phyloP scores from a whole-genome alignment of 257 asterid genomes.

The Capsicum baccatum region DNA sequence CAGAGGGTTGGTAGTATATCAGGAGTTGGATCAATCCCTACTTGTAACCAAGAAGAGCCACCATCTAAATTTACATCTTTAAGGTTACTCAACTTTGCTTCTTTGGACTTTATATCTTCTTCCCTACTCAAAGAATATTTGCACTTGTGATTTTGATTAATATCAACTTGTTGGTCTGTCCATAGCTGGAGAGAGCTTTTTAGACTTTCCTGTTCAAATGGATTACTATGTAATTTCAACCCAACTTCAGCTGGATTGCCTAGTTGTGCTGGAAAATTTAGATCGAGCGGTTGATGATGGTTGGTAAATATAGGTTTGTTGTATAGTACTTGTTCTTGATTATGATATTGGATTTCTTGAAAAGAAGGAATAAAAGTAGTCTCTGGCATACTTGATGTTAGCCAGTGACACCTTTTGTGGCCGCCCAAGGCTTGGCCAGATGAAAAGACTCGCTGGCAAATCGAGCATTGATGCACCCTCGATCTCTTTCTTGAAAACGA shows the following conservation, averaged over 20 bases:
- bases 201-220: conserved; percentile 34
- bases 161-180: conserved; percentile 28
- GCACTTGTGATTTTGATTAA: conserved; percentile 22
- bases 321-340: conserved; percentile 39
- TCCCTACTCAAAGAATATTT: conserved; percentile 29
- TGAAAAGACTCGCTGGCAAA: conserved; percentile 70
- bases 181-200: conserved; percentile 45
- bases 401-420: conserved; percentile 88
- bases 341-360: conserved; percentile 33
- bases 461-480: conserved; percentile 76
- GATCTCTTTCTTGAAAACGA: conserved; percentile 37
- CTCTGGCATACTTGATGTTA: conserved; percentile 51
- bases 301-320: conserved; percentile 46
- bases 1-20: conserved; percentile 14
- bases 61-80: conserved; percentile 63
- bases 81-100: conserved; percentile 60
- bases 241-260: conserved; percentile 21
- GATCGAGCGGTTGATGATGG: conserved; percentile 45
- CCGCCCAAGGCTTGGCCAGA: conserved; percentile 92
- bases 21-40: conserved; percentile 70
- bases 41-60: conserved; percentile 69
- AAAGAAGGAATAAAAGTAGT: conserved; percentile 58
- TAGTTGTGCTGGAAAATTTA: conserved; percentile 47
- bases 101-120: conserved; percentile 48
- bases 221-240: background rate